Percentiles rank a stretch among this genome's conserved stretches.
phyloP scores from a whole-genome alignment of 352 stramenopile species.

The Phytopythium oedochilum region DNA sequence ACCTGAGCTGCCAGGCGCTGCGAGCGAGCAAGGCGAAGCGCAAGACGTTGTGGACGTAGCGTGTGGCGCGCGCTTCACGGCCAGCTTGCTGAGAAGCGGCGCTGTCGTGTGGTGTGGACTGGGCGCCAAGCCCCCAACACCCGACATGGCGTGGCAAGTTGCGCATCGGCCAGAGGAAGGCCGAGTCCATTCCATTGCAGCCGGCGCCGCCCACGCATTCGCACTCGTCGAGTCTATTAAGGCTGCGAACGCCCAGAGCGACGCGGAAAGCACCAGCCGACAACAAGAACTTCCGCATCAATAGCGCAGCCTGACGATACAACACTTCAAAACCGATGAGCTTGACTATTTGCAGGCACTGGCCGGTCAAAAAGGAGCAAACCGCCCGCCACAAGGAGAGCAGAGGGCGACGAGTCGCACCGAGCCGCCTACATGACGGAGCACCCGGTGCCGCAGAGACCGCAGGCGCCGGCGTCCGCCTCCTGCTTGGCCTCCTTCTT shows the following conservation, averaged over 20 bases:
- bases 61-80: slow-evolving; percentile 50
- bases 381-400: not conserved
- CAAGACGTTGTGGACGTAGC: slow-evolving; percentile 29
- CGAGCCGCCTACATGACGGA: slow-evolving; percentile 45
- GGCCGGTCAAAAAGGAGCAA: slow-evolving; percentile 1
- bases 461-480: slow-evolving; percentile 46
- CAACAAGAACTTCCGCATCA: not conserved
- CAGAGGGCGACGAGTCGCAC: not conserved
- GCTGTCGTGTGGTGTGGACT: slow-evolving; percentile 53
- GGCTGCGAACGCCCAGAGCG: not conserved
- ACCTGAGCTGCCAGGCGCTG: not conserved
- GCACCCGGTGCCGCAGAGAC: slow-evolving; percentile 39
- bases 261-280: not conserved
- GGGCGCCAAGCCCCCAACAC: not conserved
- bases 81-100: slow-evolving; percentile 35
- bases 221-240: not conserved
- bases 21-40: slow-evolving; percentile 9
- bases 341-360: slow-evolving; percentile 1
- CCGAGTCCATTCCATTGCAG: not conserved
- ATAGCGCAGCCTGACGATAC: too few relatives aligned
- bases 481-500: slow-evolving; percentile 34
- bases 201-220: not conserved
- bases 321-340: not conserved
- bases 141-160: not conserved
- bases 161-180: not conserved